Evolutionary conservation across 1,139 yeast species (phyloP), one percentile per base, ranked within the genome.

Genomic region (Pichia sp.): DNA sequence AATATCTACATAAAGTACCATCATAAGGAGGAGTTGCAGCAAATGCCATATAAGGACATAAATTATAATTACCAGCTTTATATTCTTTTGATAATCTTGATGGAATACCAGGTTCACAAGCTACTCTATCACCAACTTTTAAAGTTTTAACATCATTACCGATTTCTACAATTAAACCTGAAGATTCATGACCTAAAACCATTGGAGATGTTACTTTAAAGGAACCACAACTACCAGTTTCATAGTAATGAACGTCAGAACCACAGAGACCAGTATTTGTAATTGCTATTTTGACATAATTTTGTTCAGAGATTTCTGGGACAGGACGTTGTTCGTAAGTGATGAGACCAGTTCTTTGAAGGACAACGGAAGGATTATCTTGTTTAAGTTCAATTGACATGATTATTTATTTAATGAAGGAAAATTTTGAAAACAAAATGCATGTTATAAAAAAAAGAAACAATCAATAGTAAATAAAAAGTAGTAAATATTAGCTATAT

Each of bases 261-360:
- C 96, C 96, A 66, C 96, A 88, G 54, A 88, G 82, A 45, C 96
- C 96, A 0, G 96, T 88, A 57, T 76, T 72, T 63, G 81, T 81
- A 57, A 88, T 84, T 48, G 81, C 82, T 31, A 88, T 79, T 58
- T 84, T 76, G 42, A 88, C 96, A 54, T 79, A 85, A 58, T 78
- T 78, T 42, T 84, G 82, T 53, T 80, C 81, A 8, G 63, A 61
- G 54, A 85, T 69, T 57, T 69, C 68, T 10, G 95, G 95, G 35
- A 79, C 69, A 8, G 85, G 83, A 55, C 81, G 76, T 47, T 79
- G 74, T 66, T 84, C 90, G 56, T 79, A 77, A 34, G 72, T 68
- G 56, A 86, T 84, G 53, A 79, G 79, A 59, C 81, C 80, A 56
- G 81, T 69, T 61, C 79, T 76, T 63, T 79, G 75, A 44, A 87